Conservation (phyloP, 768 basidiomycete genomes). For the Suillus americanus region DNA sequence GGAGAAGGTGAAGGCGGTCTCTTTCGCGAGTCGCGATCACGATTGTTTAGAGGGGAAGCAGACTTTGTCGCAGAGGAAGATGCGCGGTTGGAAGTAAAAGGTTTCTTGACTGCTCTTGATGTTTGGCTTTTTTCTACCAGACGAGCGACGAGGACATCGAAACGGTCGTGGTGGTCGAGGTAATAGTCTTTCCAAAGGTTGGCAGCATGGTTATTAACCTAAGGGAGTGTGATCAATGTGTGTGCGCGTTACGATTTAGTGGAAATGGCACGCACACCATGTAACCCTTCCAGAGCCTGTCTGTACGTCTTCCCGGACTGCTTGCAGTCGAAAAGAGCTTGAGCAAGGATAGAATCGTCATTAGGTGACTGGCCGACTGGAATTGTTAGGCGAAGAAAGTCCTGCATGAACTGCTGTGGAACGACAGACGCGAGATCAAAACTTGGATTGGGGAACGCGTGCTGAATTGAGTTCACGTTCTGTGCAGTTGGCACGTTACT, state of each 20-base stretch:
- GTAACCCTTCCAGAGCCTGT: conserved; percentile 64
- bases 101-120: conserved; percentile 32
- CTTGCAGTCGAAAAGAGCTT: conserved; percentile 39
- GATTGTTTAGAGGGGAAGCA: conserved; percentile 11
- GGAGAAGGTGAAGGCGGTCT: conserved; percentile 25
- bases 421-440: conserved; percentile 37
- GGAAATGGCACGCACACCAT: conserved; percentile 50
- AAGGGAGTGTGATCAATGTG: conserved; percentile 8
- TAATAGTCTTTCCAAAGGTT: conserved; percentile 82
- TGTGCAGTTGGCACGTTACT: not conserved
- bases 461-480: conserved; percentile 11
- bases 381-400: conserved; percentile 50
- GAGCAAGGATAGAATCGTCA: conserved; percentile 62
- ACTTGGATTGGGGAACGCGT: conserved; percentile 14
- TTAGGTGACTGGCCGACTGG: conserved; percentile 49
- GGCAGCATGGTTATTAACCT: conserved; percentile 49
- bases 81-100: conserved; percentile 12
- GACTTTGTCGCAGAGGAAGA: not conserved
- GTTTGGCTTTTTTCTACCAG: conserved; percentile 14
- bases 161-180: conserved; percentile 61
- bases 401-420: conserved; percentile 56
- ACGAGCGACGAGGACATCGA: conserved; percentile 43
- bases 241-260: not conserved
- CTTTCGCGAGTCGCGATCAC: conserved; percentile 37
- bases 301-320: conserved; percentile 52